Evolutionary conservation across 352 stramenopile genomes (phyloP).

Genomic region (Pythium coloratum): DNA sequence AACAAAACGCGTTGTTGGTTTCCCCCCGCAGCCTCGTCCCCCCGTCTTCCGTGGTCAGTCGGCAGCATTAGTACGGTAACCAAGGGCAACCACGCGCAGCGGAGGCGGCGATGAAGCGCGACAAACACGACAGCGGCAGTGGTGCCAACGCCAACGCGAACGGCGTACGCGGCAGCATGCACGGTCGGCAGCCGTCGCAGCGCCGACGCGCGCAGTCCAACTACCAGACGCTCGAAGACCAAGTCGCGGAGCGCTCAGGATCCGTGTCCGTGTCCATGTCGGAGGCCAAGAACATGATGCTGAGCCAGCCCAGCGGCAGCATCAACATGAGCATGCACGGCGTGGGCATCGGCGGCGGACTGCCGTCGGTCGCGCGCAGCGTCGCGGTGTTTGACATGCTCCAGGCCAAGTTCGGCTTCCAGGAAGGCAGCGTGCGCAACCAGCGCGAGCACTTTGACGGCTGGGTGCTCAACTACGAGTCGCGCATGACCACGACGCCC

Average conservation of each 20-base stretch:
- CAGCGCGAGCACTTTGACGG: slow-evolving; percentile 86
- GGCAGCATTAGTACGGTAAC: not conserved
- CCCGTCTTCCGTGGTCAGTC: not conserved
- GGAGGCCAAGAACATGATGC: slow-evolving; percentile 29
- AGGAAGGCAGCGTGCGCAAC: slow-evolving; percentile 82
- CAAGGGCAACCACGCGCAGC: not conserved
- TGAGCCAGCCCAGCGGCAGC: slow-evolving; percentile 29
- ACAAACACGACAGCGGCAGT: slow-evolving; percentile 12
- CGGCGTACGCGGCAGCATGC: slow-evolving; percentile 24
- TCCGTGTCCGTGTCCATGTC: slow-evolving; percentile 23
- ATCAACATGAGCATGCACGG: slow-evolving; percentile 4
- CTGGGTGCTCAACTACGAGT: slow-evolving; percentile 85
- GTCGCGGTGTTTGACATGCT: slow-evolving; percentile 75
- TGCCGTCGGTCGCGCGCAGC: slow-evolving; percentile 28
- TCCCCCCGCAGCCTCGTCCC: not conserved
- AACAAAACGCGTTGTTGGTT: slow-evolving; percentile 6
- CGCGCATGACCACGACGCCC: slow-evolving; percentile 33
- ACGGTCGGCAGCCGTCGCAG: slow-evolving; percentile 27
- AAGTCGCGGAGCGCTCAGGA: slow-evolving; percentile 39
- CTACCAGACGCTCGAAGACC: slow-evolving; percentile 80
- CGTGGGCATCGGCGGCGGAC: slow-evolving; percentile 23
- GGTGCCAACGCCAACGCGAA: slow-evolving; percentile 6
- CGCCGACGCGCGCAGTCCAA: slow-evolving; percentile 70
- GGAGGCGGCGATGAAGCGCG: slow-evolving; percentile 10
- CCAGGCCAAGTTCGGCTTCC: slow-evolving; percentile 86